Evolutionary conservation across 805 yeast species (phyloP), one percentile per base, ranked within the genome.

Genomic region (Suhomyces sp.): DNA sequence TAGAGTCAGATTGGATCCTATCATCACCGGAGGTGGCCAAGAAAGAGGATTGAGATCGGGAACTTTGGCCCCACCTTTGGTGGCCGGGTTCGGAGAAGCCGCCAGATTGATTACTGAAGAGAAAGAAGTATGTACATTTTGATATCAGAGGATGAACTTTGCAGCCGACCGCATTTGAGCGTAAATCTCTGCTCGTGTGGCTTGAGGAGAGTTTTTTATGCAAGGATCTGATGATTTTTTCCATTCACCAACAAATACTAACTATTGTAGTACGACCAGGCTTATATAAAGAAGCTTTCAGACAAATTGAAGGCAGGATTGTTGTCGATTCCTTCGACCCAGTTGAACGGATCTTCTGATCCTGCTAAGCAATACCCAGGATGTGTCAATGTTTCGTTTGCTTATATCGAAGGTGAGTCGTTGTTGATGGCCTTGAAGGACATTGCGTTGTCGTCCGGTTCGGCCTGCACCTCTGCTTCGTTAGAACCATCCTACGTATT

Each of bases 401-500:
- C 98, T 4, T 94, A 93, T 67, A 88, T 94, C 60, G 99, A 94
- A 77, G 99, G 99, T 62, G 99, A 94, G 75, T 93, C 98, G 0
- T 78, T 94, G 61, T 77, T 94, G 63, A 94, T 94, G 99, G 99
- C 98, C 1, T 81, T 94, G 66, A 92, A 93, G 69, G 99, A 94
- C 68, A 90, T 94, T 65, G 99, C 99, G 0, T 78, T 94, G 58
- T 86, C 96, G 55, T 89, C 97, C 1, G 99, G 99, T 25, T 91
- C 97, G 12, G 99, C 99, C 3, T 94, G 99, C 79, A 94, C 99
- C 3, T 93, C 98, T 24, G 97, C 99, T 0, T 94, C 98, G 3
- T 80, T 94, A 65, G 99, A 94, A 71, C 99, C 99, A 10, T 90
- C 97, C 6, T 94, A 94, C 63, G 99, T 94, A 40, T 79, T 94